Evolutionary conservation across 768 basidiomycete genomes (phyloP), one percentile per base, ranked within the genome.

Genomic region (Hydnum rufescens): DNA sequence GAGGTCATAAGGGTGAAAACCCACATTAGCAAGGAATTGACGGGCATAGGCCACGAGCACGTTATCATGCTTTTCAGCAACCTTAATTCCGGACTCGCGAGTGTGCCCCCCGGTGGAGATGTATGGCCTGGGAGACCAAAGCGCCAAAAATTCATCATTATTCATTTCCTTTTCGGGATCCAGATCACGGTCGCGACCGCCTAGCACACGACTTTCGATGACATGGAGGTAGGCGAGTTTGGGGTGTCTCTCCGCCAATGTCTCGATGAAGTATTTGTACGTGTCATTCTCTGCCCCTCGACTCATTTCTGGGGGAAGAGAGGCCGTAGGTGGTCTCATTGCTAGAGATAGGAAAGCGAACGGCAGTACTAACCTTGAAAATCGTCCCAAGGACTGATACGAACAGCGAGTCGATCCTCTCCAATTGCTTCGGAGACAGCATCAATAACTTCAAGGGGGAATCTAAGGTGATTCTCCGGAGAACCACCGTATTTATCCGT

Each of bases 401-500:
- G 68, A 39, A 83, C 65, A 0, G 65, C 76, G 1, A 73, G 68
- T 19, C 68, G 68, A 23, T 74, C 70, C 26, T 66, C 61, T 0
- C 82, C 81, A 32, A 82, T 63, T 1, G 72, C 71, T 0, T 67
- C 60, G 2, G 64, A 65, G 1, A 81, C 64, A 1, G 74, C 75
- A 32, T 73, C 67, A 4, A 75, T 60, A 34, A 80, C 66, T 54
- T 78, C 75, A 4, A 78, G 64, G 0, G 63, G 58, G 60, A 85
- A 82, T 26, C 74, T 67, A 1, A 69, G 65, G 3, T 83, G 67
- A 53, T 72, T 74, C 61, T 78, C 74, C 32, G 88, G 67, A 13
- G 36, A 39, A 2, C 83, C 82, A 0, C 82, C 82, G 61, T 79
- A 86, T 44, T 70, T 64, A 60, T 83, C 80, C 4, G 71, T 74